Percentiles rank a stretch among this genome's conserved stretches.
Evolutionary conservation across 2,329 filamentous ascomycete species (phyloP).

Genomic region (Monosporascus sp.): DNA sequence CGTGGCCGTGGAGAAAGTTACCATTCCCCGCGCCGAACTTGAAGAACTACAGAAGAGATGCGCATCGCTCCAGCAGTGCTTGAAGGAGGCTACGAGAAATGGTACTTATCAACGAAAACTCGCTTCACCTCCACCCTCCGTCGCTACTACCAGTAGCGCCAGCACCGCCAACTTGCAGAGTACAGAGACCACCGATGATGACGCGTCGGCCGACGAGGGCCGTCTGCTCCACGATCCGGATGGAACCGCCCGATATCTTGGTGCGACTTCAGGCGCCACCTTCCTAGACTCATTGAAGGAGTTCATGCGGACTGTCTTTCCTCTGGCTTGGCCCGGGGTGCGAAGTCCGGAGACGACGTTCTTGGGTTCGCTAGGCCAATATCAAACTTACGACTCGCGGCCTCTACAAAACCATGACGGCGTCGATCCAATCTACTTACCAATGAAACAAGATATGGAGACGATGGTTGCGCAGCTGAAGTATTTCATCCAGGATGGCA

Average conservation of each 20-base stretch:
- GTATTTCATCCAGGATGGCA: conserved; percentile 40
- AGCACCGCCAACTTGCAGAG: conserved; percentile 1
- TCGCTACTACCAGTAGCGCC: not conserved
- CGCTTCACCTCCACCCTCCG: not conserved
- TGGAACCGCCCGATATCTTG: conserved; percentile 40
- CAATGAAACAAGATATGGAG: conserved; percentile 30
- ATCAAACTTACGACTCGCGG: conserved; percentile 42
- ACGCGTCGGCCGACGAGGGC: conserved; percentile 27
- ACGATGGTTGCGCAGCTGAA: conserved; percentile 35
- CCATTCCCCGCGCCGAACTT: conserved; percentile 34
- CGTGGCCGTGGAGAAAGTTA: conserved; percentile 36
- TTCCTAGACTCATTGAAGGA: conserved; percentile 45
- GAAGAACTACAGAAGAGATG: conserved; percentile 35
- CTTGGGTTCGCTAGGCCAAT: conserved; percentile 36
- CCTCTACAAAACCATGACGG: conserved; percentile 29
- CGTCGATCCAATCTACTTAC: conserved; percentile 35
- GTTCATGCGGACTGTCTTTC: conserved; percentile 36
- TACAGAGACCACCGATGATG: conserved; percentile 5
- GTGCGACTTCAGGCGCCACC: conserved; percentile 43
- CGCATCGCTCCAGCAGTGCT: conserved; percentile 33
- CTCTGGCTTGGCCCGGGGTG: conserved; percentile 23
- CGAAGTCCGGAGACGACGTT: conserved; percentile 25
- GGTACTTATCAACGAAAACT: conserved; percentile 28
- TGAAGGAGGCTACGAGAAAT: conserved; percentile 33
- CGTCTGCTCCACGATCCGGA: conserved; percentile 38